Conservation (phyloP, 257 asterid genomes). For the Penstemon barbatus region DNA sequence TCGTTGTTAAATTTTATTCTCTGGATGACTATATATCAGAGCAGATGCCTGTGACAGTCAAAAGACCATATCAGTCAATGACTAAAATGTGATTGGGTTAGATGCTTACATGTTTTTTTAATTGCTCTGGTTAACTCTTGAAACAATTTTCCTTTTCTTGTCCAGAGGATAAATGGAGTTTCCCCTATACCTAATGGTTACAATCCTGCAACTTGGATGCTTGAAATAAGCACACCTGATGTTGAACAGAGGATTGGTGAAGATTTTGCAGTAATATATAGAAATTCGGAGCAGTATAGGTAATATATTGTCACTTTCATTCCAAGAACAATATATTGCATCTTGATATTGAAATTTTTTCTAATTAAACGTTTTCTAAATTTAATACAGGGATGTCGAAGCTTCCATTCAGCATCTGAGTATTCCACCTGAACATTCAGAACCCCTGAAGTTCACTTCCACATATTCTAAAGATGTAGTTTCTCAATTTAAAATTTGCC, state of each 20-base stretch:
- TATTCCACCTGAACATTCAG: conserved; percentile 59
- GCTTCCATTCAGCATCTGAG: conserved; percentile 56
- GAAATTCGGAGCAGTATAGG: conserved; percentile 63
- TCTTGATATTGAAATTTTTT: background rate
- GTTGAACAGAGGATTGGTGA: conserved; percentile 60
- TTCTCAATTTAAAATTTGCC: conserved; percentile 65
- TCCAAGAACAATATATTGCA: background rate
- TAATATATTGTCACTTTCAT: conserved; percentile 28
- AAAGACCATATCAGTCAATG: background rate
- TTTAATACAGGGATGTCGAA: conserved; percentile 62
- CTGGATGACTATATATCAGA: background rate
- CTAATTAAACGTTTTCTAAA: background rate
- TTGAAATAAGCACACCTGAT: conserved; percentile 73
- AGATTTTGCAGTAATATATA: conserved; percentile 66
- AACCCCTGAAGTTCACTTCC: conserved; percentile 59
- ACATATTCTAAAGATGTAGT: conserved; percentile 48
- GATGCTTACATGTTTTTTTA: background rate
- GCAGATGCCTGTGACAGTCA: background rate
- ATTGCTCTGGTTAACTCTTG: conserved; percentile 1
- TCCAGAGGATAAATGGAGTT: conserved; percentile 58
- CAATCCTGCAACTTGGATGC: conserved; percentile 98
- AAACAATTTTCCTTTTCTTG: conserved; percentile 3
- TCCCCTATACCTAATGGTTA: conserved; percentile 63
- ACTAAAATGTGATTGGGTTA: conserved; percentile 14
- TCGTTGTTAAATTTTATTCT: background rate